phyloP scores from a whole-genome alignment of 108 stramenopile genomes.

The Ochromonas danica region DNA sequence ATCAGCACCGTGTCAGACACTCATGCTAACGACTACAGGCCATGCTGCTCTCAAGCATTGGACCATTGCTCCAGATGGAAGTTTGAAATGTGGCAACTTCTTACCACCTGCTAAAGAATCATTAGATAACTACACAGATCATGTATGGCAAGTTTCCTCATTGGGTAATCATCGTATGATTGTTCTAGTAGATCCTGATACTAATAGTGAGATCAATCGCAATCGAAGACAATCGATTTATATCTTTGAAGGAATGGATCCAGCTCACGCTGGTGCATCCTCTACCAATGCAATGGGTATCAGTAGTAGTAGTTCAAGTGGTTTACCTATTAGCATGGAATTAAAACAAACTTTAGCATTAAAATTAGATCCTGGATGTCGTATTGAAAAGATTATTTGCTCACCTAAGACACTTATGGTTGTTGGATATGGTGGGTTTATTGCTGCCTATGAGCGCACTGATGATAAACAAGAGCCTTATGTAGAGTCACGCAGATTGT shows the following conservation, averaged over 20 bases:
- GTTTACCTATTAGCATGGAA: slow-evolving; percentile 48
- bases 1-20: not conserved
- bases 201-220: not conserved
- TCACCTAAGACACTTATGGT: slow-evolving; percentile 59
- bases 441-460: slow-evolving; percentile 49
- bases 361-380: slow-evolving; percentile 35
- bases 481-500: not conserved
- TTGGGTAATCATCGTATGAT: slow-evolving; percentile 28
- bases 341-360: slow-evolving; percentile 47
- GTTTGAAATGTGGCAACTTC: slow-evolving; percentile 41
- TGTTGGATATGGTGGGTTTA: slow-evolving; percentile 53
- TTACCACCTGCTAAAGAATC: slow-evolving; percentile 35
- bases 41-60: slow-evolving; percentile 40
- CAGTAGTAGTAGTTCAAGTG: too few species aligned
- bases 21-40: slow-evolving; percentile 43
- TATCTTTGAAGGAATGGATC: slow-evolving; percentile 45
- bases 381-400: slow-evolving; percentile 45
- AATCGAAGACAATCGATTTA: slow-evolving; percentile 39
- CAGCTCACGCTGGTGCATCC: not conserved
- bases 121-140: slow-evolving; percentile 42
- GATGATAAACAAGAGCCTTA: slow-evolving; percentile 43
- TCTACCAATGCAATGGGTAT: not conserved
- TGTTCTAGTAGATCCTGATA: slow-evolving; percentile 19
- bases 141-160: slow-evolving; percentile 42
- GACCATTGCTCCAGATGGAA: slow-evolving; percentile 41